Evolutionary conservation across 805 yeast species (phyloP).

Genomic region (Yamadazyma sp.): DNA sequence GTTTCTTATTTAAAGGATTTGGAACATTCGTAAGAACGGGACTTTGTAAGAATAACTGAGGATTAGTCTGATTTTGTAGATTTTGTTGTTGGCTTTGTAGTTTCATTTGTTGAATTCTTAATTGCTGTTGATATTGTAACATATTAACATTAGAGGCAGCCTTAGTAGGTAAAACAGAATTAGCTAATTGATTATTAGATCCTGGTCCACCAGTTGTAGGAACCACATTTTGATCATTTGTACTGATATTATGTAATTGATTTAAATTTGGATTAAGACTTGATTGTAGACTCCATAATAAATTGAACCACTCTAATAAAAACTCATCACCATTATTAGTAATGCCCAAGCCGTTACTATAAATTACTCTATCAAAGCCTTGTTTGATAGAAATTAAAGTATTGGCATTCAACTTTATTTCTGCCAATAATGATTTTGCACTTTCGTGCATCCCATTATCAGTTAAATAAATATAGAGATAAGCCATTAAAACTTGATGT

Average conservation of each 20-base stretch:
- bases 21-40: constrained; percentile 14
- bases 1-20: constrained; percentile 17
- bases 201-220: not conserved
- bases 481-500: constrained; percentile 49
- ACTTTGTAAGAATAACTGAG: constrained; percentile 16
- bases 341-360: constrained; percentile 28
- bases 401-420: constrained; percentile 10
- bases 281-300: constrained; percentile 48
- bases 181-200: not conserved
- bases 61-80: constrained; percentile 16
- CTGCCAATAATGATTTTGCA: constrained; percentile 42
- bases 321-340: constrained; percentile 42
- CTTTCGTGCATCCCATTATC: constrained; percentile 48
- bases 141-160: constrained; percentile 11
- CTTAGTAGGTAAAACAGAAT: constrained; percentile 12
- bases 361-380: constrained; percentile 14
- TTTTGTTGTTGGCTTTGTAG: constrained; percentile 22
- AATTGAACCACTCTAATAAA: constrained; percentile 56
- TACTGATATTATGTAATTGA: constrained; percentile 13
- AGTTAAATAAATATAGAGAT: constrained; percentile 48
- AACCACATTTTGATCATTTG: constrained; percentile 3
- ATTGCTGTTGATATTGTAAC: constrained; percentile 21
- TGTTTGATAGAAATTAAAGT: constrained; percentile 11
- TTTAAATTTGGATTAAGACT: constrained; percentile 35
- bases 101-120: constrained; percentile 23